Percentiles rank a stretch among this genome's conserved stretches.
phyloP scores from a whole-genome alignment of 768 basidiomycete species.

The Russula lepida region DNA sequence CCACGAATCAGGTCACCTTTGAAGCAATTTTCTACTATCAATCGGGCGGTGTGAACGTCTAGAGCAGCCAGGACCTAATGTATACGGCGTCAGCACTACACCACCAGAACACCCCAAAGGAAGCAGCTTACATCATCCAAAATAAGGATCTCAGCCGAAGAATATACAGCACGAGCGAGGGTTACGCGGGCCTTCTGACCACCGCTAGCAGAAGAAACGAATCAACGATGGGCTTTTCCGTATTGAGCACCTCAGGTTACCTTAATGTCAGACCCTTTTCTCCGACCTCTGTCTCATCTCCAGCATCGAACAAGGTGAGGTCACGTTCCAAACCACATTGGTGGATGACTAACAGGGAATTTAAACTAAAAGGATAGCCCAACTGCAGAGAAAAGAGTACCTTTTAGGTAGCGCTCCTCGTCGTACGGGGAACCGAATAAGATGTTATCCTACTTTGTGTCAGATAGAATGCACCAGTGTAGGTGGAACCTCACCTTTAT shows the following conservation, averaged over 20 bases:
- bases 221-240: neutral
- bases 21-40: slow-evolving; percentile 45
- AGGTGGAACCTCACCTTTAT: slow-evolving; percentile 39
- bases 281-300: slow-evolving; percentile 49
- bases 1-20: slow-evolving; percentile 38
- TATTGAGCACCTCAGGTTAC: neutral
- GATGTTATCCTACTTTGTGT: slow-evolving; percentile 37
- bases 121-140: slow-evolving; percentile 55
- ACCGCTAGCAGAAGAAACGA: slow-evolving; percentile 28
- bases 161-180: slow-evolving; percentile 52
- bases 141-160: slow-evolving; percentile 51
- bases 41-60: slow-evolving; percentile 45
- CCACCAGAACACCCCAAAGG: neutral
- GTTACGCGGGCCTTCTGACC: slow-evolving; percentile 55
- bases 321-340: slow-evolving; percentile 31
- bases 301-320: slow-evolving; percentile 39
- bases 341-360: slow-evolving; percentile 7
- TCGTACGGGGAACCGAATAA: slow-evolving; percentile 42
- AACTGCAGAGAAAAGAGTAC: slow-evolving; percentile 15
- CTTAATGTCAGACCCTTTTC: slow-evolving; percentile 46
- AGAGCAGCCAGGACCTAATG: slow-evolving; percentile 38
- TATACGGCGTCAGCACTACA: neutral
- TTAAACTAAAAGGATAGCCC: neutral
- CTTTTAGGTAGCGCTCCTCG: slow-evolving; percentile 36
- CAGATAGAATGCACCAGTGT: neutral